Evolutionary conservation across 176 grass and related monocot genomes (phyloP), one percentile per base, ranked within the genome.

Genomic region (Zizania latifolia): DNA sequence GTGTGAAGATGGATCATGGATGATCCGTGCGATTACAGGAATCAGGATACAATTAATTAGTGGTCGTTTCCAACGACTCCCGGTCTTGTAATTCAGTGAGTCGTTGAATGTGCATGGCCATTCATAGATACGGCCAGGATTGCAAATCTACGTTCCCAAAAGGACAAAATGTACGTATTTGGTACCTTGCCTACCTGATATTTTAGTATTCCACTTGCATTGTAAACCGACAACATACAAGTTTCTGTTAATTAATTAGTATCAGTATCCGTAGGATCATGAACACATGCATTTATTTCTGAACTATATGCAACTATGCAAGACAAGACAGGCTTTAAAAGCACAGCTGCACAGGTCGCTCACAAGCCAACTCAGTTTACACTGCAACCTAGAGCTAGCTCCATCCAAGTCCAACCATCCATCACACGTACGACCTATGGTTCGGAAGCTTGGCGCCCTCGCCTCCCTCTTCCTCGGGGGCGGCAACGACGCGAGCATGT

Each of bases 381-480:
- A 24, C 48, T 23, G 6, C 63, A 33, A 8, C 59, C 48, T 16
- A 51, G 46, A 9, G 23, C 10, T 31, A 13, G 10, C 21, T 29
- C 6, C 38, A n/a, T 26, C 48, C 39, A 39, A n/a, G n/a, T 29
- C 41, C 28, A n/a, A 34, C 33, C 10, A 58, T 64, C 58, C 4
- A 50, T 72, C 69, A 11, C 43, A 37, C n/a, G 10, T 9, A 32
- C 17, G 2, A 38, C 6, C 26, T 12, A 92, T 87, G 89, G 72
- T 62, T 0, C 90, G 74, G 82, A 96, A 72, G 71, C 64, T 80
- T n/a, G 75, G n/a, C n/a, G n/a, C 58, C 29, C 39, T 90, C 6
- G 62, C 66, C 12, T 90, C 89, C 57, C 74, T 92, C 74, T 90
- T 90, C 75, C 70, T 73, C 37, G 41, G 58, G 33, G 66, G 10